Conservation (phyloP, 306 rosid genomes). For the Betula pendula region DNA sequence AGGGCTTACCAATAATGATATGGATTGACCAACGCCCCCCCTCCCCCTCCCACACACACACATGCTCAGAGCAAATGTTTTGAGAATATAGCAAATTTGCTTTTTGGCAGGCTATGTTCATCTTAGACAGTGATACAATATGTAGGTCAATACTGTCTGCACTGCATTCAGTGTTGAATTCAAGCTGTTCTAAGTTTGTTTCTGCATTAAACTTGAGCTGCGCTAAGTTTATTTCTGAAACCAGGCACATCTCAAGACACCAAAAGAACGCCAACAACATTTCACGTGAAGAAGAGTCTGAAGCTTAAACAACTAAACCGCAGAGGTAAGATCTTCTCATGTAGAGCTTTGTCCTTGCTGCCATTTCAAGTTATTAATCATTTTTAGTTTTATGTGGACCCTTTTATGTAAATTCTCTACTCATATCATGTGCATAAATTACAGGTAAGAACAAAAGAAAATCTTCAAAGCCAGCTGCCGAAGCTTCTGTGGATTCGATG, state of each 20-base stretch:
- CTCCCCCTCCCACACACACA: too few species aligned
- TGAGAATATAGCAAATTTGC: background rate
- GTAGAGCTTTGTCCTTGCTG: background rate
- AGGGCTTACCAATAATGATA: background rate
- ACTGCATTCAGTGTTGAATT: background rate
- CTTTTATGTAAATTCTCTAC: background rate
- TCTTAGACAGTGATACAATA: background rate
- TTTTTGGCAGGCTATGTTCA: background rate
- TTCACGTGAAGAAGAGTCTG: conserved; percentile 57
- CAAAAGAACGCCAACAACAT: conserved; percentile 27
- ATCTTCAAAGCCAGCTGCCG: conserved; percentile 40
- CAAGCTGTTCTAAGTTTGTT: conserved; percentile 17
- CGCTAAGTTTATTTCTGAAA: conserved; percentile 14
- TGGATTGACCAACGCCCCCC: too few species aligned
- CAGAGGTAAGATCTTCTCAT: conserved; percentile 40
- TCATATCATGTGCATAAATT: background rate
- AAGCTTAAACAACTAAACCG: conserved; percentile 57
- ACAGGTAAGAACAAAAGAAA: conserved; percentile 65
- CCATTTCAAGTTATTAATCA: background rate
- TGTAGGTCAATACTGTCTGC: background rate
- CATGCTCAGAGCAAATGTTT: background rate
- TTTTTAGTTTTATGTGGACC: background rate
- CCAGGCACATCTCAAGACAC: conserved; percentile 37
- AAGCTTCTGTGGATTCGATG: conserved; percentile 56
- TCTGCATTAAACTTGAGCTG: conserved; percentile 1